phyloP scores from a whole-genome alignment of 176 grass and related monocot genomes.

The Carex kokanica region DNA sequence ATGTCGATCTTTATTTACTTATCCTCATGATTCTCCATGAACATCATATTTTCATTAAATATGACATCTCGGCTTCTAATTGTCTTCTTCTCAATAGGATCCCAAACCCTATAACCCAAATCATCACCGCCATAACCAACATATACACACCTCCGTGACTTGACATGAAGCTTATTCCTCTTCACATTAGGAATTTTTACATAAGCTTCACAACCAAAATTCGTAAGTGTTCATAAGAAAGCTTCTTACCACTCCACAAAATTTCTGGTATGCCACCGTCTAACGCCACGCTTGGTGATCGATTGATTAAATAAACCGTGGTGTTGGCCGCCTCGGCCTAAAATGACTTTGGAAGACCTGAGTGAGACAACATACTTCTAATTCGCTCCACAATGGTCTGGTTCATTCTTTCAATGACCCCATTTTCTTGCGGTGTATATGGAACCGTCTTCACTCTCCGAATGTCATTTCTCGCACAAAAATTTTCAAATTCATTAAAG shows the following conservation, averaged over 20 bases:
- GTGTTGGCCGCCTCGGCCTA: not conserved
- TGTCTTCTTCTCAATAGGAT: not conserved
- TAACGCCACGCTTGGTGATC: not conserved
- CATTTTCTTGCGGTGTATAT: not conserved
- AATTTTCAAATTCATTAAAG: not conserved
- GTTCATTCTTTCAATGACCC: not conserved
- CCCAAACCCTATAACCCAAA: not conserved
- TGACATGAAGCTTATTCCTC: not conserved
- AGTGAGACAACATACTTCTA: not conserved
- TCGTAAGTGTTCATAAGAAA: not conserved
- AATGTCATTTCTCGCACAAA: not conserved
- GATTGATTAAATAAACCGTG: not conserved
- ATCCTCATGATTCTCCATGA: too few species aligned
- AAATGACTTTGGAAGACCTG: not conserved
- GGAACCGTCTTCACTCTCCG: not conserved
- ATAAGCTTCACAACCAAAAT: not conserved
- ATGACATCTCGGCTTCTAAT: not conserved
- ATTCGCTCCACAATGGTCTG: not conserved
- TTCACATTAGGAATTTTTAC: not conserved
- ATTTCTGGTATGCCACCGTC: not conserved
- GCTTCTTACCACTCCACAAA: not conserved
- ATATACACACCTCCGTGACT: not conserved
- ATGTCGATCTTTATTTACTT: too few species aligned
- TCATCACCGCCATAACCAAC: conserved; percentile 3
- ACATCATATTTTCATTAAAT: too few species aligned